Base-by-base conservation (phyloP, 176 grass and related monocot genomes). In the Paspalum notatum region DNA sequence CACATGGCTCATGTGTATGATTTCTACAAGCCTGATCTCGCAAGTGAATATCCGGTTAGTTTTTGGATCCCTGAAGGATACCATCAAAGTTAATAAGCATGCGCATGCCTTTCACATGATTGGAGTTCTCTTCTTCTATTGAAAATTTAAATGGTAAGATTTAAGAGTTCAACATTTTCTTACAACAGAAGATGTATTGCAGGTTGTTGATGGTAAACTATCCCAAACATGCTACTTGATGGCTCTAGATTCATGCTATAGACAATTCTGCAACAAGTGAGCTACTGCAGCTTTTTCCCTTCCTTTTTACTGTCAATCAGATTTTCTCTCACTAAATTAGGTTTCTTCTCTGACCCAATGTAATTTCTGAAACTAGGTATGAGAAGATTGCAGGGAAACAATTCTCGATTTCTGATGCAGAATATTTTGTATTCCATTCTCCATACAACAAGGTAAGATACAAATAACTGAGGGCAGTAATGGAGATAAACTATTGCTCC, bases 361-460 rank as follows among this genome's bases (percentile, higher is more conserved):
- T 12, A 63, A 24, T 53, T 82, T 71, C 45, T 82, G 26, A 63
- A 63, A 64, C 32, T 73, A 54, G 96, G 80, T 99, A 87, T 15
- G 96, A 90, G 77, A 99, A 99, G 75, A 77, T 90, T 75, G 86
- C 56, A 47, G 96, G 90, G 63, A 95, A 90, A 47, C 84, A 90
- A 52, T 99, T 99, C 66, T 93, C 96, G 16, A 87, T 99, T 66
- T 86, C 77, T 38, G 90, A 99, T 85, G 90, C 88, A 24, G 90
- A 89, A 68, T 95, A 93, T 88, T 93, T 89, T 66, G 96, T 99
- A 43, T 99, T 99, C 68, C 96, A 99, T 86, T 99, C 96, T 85
- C 96, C 96, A 41, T 99, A 99, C 69, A 99, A 99, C 82, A 99
- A 99, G 88, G 96, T 93, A 89, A 37, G 9, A 50, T 22, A 18